Conservation (phyloP, 768 basidiomycete genomes). For the Lentinula boryana region DNA sequence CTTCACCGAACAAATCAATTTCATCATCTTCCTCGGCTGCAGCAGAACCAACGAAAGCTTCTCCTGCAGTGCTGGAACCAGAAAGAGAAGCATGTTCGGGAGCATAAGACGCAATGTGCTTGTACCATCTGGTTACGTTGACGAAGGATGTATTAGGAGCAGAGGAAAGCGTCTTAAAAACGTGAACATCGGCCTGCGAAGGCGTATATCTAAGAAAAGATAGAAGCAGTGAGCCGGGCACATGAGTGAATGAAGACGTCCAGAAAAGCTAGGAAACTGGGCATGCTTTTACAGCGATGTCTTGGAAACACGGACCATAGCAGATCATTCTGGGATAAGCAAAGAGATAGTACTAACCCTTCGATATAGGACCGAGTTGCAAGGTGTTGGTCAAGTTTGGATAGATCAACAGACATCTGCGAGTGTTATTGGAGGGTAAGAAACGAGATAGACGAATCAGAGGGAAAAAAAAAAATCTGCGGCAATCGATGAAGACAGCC, state of each 20-base stretch:
- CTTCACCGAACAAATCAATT: constrained; percentile 74
- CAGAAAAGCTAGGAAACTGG: constrained; percentile 36
- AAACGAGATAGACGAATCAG: neutral
- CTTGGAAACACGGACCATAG: constrained; percentile 38
- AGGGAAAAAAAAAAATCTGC: neutral
- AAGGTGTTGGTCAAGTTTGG: constrained; percentile 83
- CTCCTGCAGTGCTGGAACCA: constrained; percentile 80
- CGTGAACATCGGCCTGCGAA: constrained; percentile 90
- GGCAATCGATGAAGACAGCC: neutral
- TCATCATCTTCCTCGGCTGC: constrained; percentile 65
- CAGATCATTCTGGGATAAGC: constrained; percentile 3
- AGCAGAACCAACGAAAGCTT: constrained; percentile 59
- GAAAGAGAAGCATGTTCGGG: constrained; percentile 73
- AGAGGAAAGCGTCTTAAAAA: constrained; percentile 75
- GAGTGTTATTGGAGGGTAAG: constrained; percentile 16
- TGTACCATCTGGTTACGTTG: constrained; percentile 87
- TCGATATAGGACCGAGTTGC: constrained; percentile 83
- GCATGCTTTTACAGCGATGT: constrained; percentile 60
- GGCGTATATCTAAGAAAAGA: constrained; percentile 67
- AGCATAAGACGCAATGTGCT: constrained; percentile 84
- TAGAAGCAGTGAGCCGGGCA: constrained; percentile 5
- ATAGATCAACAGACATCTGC: constrained; percentile 62
- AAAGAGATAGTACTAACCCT: constrained; percentile 52
- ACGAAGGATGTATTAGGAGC: constrained; percentile 66
- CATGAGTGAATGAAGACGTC: constrained; percentile 7